These are phyloP conservation scores for Paradendryphiella salina DNA, from an alignment of 2,329 filamentous ascomycete genomes.

Conservation along the genomic window DNA sequence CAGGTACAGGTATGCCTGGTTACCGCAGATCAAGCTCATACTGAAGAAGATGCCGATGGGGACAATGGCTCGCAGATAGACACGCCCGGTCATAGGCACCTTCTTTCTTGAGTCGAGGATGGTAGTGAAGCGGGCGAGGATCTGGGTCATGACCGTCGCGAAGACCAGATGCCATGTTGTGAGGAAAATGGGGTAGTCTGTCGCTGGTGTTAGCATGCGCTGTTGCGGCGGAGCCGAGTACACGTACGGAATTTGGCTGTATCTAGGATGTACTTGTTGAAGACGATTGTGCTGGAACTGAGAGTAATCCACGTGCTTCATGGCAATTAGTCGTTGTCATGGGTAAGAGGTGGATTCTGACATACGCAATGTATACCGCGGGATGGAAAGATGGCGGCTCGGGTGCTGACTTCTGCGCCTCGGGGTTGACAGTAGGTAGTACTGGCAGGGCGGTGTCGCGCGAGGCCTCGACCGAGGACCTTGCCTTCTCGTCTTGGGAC, in stretches of 20 bases:
- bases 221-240: constrained; percentile 1
- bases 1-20: constrained; percentile 92
- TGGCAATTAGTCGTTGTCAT: constrained; percentile 24
- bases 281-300: constrained; percentile 92
- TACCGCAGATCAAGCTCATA: constrained; percentile 93
- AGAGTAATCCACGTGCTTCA: constrained; percentile 85
- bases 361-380: constrained; percentile 77
- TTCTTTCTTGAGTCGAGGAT: constrained; percentile 92
- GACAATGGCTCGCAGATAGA: constrained; percentile 91
- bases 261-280: constrained; percentile 98
- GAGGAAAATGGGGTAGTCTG: constrained; percentile 66
- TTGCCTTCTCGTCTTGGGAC: constrained; percentile 73
- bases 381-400: constrained; percentile 69
- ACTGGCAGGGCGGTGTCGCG: constrained; percentile 64
- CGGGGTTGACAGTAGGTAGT: constrained; percentile 79
- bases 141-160: constrained; percentile 90
- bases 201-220: constrained; percentile 33
- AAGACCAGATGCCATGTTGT: constrained; percentile 91
- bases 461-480: constrained; percentile 76
- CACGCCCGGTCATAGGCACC: constrained; percentile 93
- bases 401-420: constrained; percentile 67
- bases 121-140: constrained; percentile 85
- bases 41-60: constrained; percentile 97
- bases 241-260: constrained; percentile 78
- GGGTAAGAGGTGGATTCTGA: constrained; percentile 48